Percentiles rank a stretch among this genome's conserved stretches.
Conservation (phyloP, 2,329 filamentous ascomycete genomes). For the Hortaea werneckii region DNA sequence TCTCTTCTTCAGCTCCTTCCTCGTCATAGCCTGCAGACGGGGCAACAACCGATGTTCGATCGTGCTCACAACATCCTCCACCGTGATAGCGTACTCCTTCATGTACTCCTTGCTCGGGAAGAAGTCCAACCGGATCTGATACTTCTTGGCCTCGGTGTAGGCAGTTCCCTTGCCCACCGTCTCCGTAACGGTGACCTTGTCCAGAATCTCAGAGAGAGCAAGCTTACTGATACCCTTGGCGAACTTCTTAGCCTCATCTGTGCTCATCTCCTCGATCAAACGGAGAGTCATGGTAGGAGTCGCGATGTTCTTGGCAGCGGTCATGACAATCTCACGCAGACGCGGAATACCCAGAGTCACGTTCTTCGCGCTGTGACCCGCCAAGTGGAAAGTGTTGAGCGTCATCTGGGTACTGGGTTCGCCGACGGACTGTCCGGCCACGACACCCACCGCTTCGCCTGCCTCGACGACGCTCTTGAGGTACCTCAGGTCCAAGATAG, state of each 20-base stretch:
- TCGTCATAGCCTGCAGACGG: slow-evolving; percentile 58
- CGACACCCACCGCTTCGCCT: slow-evolving; percentile 91
- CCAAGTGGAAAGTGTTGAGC: slow-evolving; percentile 98
- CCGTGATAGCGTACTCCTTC: slow-evolving; percentile 71
- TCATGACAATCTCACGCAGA: slow-evolving; percentile 96
- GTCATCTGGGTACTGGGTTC: slow-evolving; percentile 99
- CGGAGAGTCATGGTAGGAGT: slow-evolving; percentile 85
- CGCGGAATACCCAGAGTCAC: slow-evolving; percentile 97
- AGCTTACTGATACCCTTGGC: slow-evolving; percentile 86
- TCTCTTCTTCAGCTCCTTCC: slow-evolving; percentile 72
- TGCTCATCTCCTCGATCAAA: slow-evolving; percentile 60
- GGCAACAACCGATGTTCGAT: slow-evolving; percentile 74
- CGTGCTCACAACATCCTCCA: slow-evolving; percentile 65
- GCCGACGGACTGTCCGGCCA: slow-evolving; percentile 91
- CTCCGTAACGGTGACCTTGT: slow-evolving; percentile 72
- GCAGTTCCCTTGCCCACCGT: slow-evolving; percentile 61
- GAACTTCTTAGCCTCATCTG: slow-evolving; percentile 63
- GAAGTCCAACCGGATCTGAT: slow-evolving; percentile 70
- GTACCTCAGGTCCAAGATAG: slow-evolving; percentile 84
- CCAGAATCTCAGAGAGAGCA: slow-evolving; percentile 71
- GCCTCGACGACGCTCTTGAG: slow-evolving; percentile 85
- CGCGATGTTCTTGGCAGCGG: slow-evolving; percentile 76
- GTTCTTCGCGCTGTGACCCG: slow-evolving; percentile 95
- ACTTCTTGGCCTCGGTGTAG: slow-evolving; percentile 67
- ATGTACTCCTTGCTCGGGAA: slow-evolving; percentile 78